These are phyloP conservation scores for Phoenix roebelenii DNA, from an alignment of 176 grass and related monocot genomes.

Conservation along the genomic window DNA sequence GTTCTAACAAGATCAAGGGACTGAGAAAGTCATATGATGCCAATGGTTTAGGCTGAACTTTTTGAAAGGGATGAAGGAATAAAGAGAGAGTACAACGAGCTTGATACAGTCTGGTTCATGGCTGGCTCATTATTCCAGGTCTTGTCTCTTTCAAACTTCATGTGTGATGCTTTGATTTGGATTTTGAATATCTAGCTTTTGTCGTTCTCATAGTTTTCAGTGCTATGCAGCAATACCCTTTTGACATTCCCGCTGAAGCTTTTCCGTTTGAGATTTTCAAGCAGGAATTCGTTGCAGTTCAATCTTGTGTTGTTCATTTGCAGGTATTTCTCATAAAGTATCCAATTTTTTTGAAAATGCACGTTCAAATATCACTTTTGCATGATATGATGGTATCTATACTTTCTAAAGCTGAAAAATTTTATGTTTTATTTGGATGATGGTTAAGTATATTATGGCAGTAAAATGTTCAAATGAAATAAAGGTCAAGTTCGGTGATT, in stretches of 20 bases:
- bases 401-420: too few species aligned
- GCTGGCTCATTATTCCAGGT: slow-evolving; percentile 98
- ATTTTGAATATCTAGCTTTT: background rate
- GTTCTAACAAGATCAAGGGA: too few species aligned
- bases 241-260: slow-evolving; percentile 91
- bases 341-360: too few species aligned
- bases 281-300: slow-evolving; percentile 98
- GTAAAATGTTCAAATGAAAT: too few species aligned
- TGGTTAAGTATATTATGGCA: too few species aligned
- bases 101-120: slow-evolving; percentile 99
- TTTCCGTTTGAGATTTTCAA: slow-evolving; percentile 97
- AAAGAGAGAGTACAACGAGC: slow-evolving; percentile 86
- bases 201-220: slow-evolving; percentile 16
- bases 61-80: slow-evolving; percentile 83
- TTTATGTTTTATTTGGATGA: too few species aligned
- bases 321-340: slow-evolving; percentile 42
- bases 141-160: slow-evolving; percentile 12
- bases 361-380: too few species aligned
- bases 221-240: slow-evolving; percentile 86
- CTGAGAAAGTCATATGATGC: background rate
- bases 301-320: slow-evolving; percentile 96
- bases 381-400: too few species aligned
- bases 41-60: slow-evolving; percentile 61
- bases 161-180: background rate
- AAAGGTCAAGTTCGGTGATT: too few species aligned